Percentiles rank a stretch among this genome's conserved stretches.
These are phyloP conservation scores for Plasmopara viticola DNA, from an alignment of 352 stramenopile species.

Conservation along the genomic window DNA sequence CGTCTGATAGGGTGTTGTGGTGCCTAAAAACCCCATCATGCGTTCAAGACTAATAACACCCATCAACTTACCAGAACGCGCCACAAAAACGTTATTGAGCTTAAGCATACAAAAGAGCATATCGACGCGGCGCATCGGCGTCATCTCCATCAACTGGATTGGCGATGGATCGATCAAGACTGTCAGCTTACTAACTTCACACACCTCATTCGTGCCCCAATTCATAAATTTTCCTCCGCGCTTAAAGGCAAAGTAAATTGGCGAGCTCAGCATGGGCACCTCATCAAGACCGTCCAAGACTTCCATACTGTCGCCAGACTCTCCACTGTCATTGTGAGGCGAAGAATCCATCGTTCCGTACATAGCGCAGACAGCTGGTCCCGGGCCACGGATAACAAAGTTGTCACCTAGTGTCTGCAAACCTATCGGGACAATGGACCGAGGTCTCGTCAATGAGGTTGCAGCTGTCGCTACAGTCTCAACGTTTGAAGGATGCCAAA, in stretches of 20 bases:
- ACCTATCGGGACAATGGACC: conserved; percentile 14
- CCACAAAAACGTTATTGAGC: conserved; percentile 85
- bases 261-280: conserved; percentile 31
- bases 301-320: conserved; percentile 5
- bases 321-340: conserved; percentile 6
- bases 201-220: conserved; percentile 65
- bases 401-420: conserved; percentile 11
- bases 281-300: conserved; percentile 12
- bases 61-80: conserved; percentile 68
- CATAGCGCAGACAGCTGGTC: conserved; percentile 9
- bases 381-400: conserved; percentile 4
- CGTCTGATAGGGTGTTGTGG: conserved; percentile 51
- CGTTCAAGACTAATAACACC: conserved; percentile 70
- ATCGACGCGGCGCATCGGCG: conserved; percentile 75
- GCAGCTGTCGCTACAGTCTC: conserved; percentile 9
- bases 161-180: conserved; percentile 73
- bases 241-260: conserved; percentile 64
- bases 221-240: conserved; percentile 72
- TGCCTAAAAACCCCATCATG: conserved; percentile 79
- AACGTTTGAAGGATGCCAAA: conserved; percentile 7
- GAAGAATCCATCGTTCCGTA: conserved; percentile 25
- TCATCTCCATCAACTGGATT: conserved; percentile 83
- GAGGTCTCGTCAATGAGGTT: conserved; percentile 21
- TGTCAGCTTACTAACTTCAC: conserved; percentile 53
- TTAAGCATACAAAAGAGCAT: conserved; percentile 87